Conservation (phyloP, 2,329 filamentous ascomycete species). For the Cladosporium oxysporum region DNA sequence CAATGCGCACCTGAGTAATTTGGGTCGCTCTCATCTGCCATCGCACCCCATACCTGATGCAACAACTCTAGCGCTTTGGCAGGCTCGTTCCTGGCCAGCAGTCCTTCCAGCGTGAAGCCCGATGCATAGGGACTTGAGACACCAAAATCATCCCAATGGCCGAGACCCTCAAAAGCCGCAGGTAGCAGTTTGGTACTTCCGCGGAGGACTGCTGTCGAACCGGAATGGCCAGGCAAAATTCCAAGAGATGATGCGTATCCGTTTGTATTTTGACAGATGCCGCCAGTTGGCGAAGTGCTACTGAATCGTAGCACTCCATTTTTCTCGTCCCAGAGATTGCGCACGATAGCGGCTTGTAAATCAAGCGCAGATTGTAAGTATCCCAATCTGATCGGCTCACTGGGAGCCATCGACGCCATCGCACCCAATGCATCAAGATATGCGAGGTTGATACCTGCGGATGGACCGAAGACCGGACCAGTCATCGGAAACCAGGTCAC, state of each 20-base stretch:
- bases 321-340: not conserved
- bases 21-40: constrained; percentile 18
- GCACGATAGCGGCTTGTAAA: not conserved
- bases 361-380: not conserved
- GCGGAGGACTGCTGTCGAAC: not conserved
- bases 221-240: not conserved
- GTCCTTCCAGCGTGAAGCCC: not conserved
- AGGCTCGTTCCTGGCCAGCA: constrained; percentile 6
- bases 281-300: not conserved
- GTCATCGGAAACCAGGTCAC: constrained; percentile 1
- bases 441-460: not conserved
- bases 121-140: not conserved
- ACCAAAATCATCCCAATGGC: not conserved
- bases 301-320: not conserved
- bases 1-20: constrained; percentile 21
- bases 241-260: not conserved
- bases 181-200: not conserved
- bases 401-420: not conserved
- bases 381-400: not conserved
- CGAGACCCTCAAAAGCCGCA: not conserved
- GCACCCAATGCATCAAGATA: not conserved
- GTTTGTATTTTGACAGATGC: not conserved
- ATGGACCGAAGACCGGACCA: not conserved
- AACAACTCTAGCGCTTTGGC: constrained; percentile 15
- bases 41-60: constrained; percentile 19